Evolutionary conservation across 2,329 filamentous ascomycete species (phyloP), one percentile per base, ranked within the genome.

Genomic region (Aspergillus carbonarius): DNA sequence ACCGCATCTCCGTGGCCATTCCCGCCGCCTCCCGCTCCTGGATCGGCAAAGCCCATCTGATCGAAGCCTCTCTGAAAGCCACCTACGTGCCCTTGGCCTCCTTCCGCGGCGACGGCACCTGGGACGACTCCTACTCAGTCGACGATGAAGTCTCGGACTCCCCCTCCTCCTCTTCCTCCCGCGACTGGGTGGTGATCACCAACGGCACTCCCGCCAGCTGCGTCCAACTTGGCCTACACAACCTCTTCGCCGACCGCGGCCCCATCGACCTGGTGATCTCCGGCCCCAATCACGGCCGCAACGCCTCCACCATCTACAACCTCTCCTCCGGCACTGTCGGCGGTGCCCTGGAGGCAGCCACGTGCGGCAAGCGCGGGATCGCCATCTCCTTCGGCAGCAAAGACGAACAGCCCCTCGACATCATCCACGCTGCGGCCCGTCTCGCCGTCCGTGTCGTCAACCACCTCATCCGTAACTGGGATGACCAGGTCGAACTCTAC

Each of bases 41-140:
- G 93, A 96, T 97, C 72, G 92, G 92, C 67, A 97, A 97, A 80
- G 93, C 93, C 1, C 93, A 97, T 77, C 88, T 97, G 71, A 93
- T 96, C 70, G 92, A 92, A 63, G 88, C 92, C 74, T 87, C 88
- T 1, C 83, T 95, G 61, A 90, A 88, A 74, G 92, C 91, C 6
- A 81, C 84, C 40, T 96, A 93, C 79, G 95, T 92, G 75, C 88
- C 87, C 4, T 83, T 83, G 0, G 78, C 78, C 37, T 80, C 81
- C 8, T 79, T 85, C 30, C 74, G 74, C 57, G 72, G 82, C 60
- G 83, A 85, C 50, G 85, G 89, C 55, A 69, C 71, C 40, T 75
- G 88, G 88, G 62, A 72, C 53, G 60, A 66, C 7, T 30, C 53
- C 39, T 78, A 83, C 39, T 72, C n/a, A 8, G 23, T 12, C n/a